These are phyloP conservation scores for Oryza nivara DNA, from an alignment of 176 grass and related monocot genomes.

Conservation along the genomic window DNA sequence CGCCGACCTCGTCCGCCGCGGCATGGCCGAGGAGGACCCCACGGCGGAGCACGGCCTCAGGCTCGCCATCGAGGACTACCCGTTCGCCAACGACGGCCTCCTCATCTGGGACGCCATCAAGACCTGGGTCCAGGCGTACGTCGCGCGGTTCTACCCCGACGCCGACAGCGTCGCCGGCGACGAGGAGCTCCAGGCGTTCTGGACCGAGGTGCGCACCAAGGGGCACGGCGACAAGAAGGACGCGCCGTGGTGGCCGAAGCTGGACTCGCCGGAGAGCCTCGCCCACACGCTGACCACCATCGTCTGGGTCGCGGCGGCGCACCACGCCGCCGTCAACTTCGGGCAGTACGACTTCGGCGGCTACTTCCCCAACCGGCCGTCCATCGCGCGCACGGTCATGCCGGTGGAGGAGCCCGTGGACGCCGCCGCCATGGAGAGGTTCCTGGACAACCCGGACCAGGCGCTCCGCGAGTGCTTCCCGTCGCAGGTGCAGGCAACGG, in stretches of 20 bases:
- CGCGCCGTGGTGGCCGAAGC: slow-evolving; percentile 63
- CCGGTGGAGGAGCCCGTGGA: slow-evolving; percentile 71
- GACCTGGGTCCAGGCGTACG: slow-evolving; percentile 68
- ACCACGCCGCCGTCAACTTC: slow-evolving; percentile 89
- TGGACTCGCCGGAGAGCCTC: slow-evolving; percentile 53
- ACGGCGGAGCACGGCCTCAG: slow-evolving; percentile 57
- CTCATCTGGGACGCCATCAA: slow-evolving; percentile 79
- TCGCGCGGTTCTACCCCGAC: slow-evolving; percentile 60
- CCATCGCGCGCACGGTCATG: slow-evolving; percentile 75
- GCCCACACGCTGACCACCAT: slow-evolving; percentile 68
- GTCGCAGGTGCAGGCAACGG: slow-evolving; percentile 68
- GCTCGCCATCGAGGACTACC: slow-evolving; percentile 72
- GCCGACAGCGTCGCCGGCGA: slow-evolving; percentile 40
- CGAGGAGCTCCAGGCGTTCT: slow-evolving; percentile 75
- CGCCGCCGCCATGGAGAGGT: slow-evolving; percentile 16
- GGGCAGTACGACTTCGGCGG: slow-evolving; percentile 78
- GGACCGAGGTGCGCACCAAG: slow-evolving; percentile 61
- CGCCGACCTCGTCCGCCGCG: slow-evolving; percentile 70
- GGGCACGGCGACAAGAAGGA: slow-evolving; percentile 85
- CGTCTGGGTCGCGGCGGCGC: slow-evolving; percentile 88
- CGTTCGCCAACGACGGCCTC: slow-evolving; percentile 86
- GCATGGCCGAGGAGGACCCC: slow-evolving; percentile 80
- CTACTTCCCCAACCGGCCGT: slow-evolving; percentile 78
- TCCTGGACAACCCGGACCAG: slow-evolving; percentile 63
- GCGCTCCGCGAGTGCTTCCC: slow-evolving; percentile 63